Evolutionary conservation across 2,329 filamentous ascomycete species (phyloP).

Genomic region (Sordariomycetes sp.): DNA sequence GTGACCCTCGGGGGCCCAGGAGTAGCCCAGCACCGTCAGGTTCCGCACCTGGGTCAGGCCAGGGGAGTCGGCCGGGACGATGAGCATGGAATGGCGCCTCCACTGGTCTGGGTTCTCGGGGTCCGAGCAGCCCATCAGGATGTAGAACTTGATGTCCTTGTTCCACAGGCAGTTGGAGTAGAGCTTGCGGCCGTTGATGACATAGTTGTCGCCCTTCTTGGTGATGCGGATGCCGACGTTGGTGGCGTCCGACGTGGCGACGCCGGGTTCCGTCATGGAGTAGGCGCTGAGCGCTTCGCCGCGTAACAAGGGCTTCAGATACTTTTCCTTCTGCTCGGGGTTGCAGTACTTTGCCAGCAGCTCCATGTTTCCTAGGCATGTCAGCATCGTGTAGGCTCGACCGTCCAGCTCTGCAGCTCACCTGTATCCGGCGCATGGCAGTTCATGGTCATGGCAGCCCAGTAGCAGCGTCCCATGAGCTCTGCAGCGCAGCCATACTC

Average conservation of each 20-base stretch:
- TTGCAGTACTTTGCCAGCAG: constrained; percentile 78
- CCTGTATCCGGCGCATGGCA: constrained; percentile 73
- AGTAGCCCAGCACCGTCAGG: constrained; percentile 81
- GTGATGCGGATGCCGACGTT: constrained; percentile 76
- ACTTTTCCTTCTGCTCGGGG: constrained; percentile 68
- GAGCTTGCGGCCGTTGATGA: constrained; percentile 91
- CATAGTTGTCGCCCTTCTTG: constrained; percentile 71
- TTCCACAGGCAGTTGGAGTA: constrained; percentile 86
- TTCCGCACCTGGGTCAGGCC: constrained; percentile 82
- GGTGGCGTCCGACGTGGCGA: constrained; percentile 75
- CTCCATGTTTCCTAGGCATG: constrained; percentile 65
- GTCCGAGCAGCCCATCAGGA: constrained; percentile 86
- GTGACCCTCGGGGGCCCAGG: constrained; percentile 89
- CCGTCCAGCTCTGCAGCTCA: not conserved
- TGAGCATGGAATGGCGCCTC: constrained; percentile 79
- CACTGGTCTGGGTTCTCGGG: constrained; percentile 63
- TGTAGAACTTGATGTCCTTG: constrained; percentile 76
- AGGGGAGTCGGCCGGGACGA: constrained; percentile 67
- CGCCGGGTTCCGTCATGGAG: constrained; percentile 79
- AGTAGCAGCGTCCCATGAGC: constrained; percentile 71
- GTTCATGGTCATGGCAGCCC: constrained; percentile 73
- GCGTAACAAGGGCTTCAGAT: constrained; percentile 69
- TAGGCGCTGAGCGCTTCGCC: constrained; percentile 76
- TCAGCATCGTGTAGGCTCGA: not conserved
- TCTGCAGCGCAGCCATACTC: constrained; percentile 94